Evolutionary conservation across 441 rosid genomes (phyloP).

Genomic region (Omphalea diandra): DNA sequence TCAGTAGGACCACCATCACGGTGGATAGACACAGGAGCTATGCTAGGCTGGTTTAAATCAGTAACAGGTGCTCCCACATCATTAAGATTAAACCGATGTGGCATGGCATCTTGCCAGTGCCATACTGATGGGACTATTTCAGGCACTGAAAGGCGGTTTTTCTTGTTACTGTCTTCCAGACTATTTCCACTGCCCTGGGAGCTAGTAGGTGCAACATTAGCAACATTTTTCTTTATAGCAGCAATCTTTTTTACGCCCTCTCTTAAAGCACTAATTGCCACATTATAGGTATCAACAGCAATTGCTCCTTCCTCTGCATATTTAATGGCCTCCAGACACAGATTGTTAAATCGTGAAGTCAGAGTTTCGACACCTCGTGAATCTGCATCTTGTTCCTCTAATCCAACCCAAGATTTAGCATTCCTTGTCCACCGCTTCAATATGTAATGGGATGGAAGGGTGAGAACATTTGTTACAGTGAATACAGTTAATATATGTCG

Average conservation of each 20-base stretch:
- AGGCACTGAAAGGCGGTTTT: conserved; percentile 30
- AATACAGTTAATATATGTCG: conserved; percentile 65
- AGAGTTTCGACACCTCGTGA: conserved; percentile 38
- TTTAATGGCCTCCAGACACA: conserved; percentile 54
- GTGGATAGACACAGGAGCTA: conserved; percentile 48
- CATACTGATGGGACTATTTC: conserved; percentile 48
- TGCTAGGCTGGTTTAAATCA: conserved; percentile 60
- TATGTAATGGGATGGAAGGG: conserved; percentile 59
- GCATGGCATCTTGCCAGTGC: conserved; percentile 56
- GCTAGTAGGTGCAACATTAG: conserved; percentile 36
- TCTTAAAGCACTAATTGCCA: conserved; percentile 45
- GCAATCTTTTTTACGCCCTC: conserved; percentile 47
- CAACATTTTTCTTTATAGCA: conserved; percentile 43
- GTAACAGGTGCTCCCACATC: conserved; percentile 45
- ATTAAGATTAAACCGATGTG: conserved; percentile 49
- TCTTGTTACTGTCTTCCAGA: conserved; percentile 41
- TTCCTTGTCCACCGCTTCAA: conserved; percentile 62
- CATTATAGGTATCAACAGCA: conserved; percentile 51
- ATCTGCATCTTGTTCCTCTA: conserved; percentile 42
- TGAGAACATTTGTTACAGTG: conserved; percentile 66
- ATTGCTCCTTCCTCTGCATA: conserved; percentile 63
- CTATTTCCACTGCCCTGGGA: conserved; percentile 40
- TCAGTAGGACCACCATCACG: conserved; percentile 39
- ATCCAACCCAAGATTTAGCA: conserved; percentile 49
- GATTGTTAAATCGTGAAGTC: conserved; percentile 54